Evolutionary conservation across 768 basidiomycete genomes (phyloP), one percentile per base, ranked within the genome.

Genomic region (Hebeloma cylindrosporum): DNA sequence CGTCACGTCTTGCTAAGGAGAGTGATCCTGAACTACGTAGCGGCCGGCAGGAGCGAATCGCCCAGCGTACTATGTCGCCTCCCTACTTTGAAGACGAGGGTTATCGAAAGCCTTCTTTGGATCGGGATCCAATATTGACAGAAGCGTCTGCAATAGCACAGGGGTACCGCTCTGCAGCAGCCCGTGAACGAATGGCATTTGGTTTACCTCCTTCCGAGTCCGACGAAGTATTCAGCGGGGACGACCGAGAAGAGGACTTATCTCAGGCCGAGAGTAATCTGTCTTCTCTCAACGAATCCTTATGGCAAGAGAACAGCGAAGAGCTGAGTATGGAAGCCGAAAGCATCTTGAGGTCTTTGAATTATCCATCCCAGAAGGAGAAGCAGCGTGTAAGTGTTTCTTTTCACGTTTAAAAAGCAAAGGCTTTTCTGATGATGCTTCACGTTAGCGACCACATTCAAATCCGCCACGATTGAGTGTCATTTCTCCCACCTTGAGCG

Each of bases 151-250:
- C 50, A 16, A 43, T 54, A n/a, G 45, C 41, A 18, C 48, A 58
- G 14, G 48, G 36, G 4, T 54, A 58, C 43, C 51, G 56, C 18
- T 57, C 64, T 28, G 69, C 69, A 11, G 73, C 74, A 23, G 70
- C 71, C 31, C 67, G 70, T 10, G 74, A 79, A 51, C 63, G 74
- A 31, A 64, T 65, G 48, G 76, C 72, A n/a, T 74, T 78, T 50
- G 80, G 79, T 4, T 75, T 80, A 34, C 70, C 69, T 4, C 63
- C 71, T 2, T 75, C 77, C 3, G 63, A 66, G 7, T 73, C 70
- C 9, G 69, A 72, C 13, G 66, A 60, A 29, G 50, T 59, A 7
- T 54, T 53, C 22, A 54, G 31, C 9, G 32, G 21, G 9, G 35
- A 40, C 3, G 45, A 57, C 25, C 43, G 47, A 20, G 37, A 36